Evolutionary conservation across 768 basidiomycete genomes (phyloP).

Genomic region (Inosperma sp.): DNA sequence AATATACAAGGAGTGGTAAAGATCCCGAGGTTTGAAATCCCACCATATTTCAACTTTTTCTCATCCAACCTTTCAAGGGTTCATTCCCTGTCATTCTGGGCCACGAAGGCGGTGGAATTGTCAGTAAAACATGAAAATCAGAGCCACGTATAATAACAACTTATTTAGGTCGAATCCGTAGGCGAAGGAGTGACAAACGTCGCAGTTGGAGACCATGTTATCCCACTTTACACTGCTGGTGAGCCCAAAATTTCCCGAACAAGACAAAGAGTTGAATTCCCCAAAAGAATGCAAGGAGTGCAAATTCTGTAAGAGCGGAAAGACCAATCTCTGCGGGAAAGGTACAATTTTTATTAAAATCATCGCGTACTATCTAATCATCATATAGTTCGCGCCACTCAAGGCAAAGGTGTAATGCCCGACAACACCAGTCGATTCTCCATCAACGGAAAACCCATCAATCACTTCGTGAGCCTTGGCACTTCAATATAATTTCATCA

Average conservation of each 20-base stretch:
- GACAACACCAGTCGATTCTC: slow-evolving; percentile 86
- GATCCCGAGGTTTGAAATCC: slow-evolving; percentile 74
- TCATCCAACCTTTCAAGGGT: slow-evolving; percentile 45
- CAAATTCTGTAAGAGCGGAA: slow-evolving; percentile 98
- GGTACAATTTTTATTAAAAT: slow-evolving; percentile 40
- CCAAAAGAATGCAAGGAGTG: slow-evolving; percentile 84
- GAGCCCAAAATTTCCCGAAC: slow-evolving; percentile 17
- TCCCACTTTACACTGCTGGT: slow-evolving; percentile 96
- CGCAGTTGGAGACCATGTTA: slow-evolving; percentile 88
- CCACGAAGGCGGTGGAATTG: slow-evolving; percentile 91
- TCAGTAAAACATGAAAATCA: slow-evolving; percentile 34
- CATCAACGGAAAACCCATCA: slow-evolving; percentile 77
- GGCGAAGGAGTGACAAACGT: slow-evolving; percentile 88
- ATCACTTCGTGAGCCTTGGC: slow-evolving; percentile 74
- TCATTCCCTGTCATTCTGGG: slow-evolving; percentile 91
- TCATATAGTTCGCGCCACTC: slow-evolving; percentile 76
- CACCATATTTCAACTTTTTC: neutral
- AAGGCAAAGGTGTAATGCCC: slow-evolving; percentile 94
- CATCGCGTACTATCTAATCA: neutral
- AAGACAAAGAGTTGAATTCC: neutral
- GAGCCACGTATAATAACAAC: slow-evolving; percentile 9
- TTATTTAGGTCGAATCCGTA: slow-evolving; percentile 83
- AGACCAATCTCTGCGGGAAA: slow-evolving; percentile 97
- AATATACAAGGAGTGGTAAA: slow-evolving; percentile 93
- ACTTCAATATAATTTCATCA: slow-evolving; percentile 1